Evolutionary conservation across 805 yeast genomes (phyloP).

Genomic region (Metschnikowia santaceciliae): DNA sequence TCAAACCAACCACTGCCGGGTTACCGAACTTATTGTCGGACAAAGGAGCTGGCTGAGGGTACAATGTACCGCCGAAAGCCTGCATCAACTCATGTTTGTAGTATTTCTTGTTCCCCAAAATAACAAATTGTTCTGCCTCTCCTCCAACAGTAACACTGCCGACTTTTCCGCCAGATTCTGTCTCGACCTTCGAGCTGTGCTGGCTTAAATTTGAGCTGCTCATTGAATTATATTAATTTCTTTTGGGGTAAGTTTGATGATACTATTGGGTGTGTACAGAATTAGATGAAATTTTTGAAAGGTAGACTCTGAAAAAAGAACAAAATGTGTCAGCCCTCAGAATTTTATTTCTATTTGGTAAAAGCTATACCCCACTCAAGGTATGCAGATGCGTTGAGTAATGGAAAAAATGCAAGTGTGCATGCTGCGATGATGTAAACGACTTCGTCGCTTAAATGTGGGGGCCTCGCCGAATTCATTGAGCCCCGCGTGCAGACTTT

Average conservation of each 20-base stretch:
- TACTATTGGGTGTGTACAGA: background rate
- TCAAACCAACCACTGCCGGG: conserved; percentile 54
- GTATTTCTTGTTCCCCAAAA: conserved; percentile 42
- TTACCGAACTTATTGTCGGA: conserved; percentile 30
- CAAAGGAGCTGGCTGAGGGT: conserved; percentile 35
- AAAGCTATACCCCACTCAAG: background rate
- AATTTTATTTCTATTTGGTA: background rate
- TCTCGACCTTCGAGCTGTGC: background rate
- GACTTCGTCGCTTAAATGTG: background rate
- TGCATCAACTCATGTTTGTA: conserved; percentile 51
- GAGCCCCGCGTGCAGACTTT: background rate
- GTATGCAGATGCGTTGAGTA: background rate
- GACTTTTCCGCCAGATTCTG: background rate
- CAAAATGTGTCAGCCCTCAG: background rate
- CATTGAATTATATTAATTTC: background rate
- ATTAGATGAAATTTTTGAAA: background rate
- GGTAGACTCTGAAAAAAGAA: background rate
- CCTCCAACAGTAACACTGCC: conserved; percentile 16
- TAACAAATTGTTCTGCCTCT: conserved; percentile 40
- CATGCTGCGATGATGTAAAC: background rate
- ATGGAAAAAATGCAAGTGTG: conserved; percentile 1
- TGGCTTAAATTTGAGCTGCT: conserved; percentile 2
- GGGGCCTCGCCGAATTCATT: background rate
- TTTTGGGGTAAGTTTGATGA: background rate
- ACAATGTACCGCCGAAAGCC: conserved; percentile 60